A percentile compares a stretch with the other conserved stretches of the same genome.
These are phyloP conservation scores for Pisolithus tinctorius DNA, from an alignment of 768 basidiomycete species.

Conservation along the genomic window DNA sequence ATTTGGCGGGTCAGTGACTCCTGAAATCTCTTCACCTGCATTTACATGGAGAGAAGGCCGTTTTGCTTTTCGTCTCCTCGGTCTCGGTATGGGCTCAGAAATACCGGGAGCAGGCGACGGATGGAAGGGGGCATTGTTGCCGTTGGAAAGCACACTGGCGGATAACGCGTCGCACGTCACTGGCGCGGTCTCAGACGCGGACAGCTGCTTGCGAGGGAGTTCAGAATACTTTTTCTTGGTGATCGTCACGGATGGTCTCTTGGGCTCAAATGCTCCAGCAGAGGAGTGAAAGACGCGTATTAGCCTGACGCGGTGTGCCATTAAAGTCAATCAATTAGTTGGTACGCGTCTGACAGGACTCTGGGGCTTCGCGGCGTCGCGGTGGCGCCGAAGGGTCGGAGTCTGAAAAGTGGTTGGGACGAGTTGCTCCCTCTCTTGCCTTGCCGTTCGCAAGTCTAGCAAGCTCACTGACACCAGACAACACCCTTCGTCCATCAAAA, in stretches of 20 bases:
- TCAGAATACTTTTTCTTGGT: conserved; percentile 52
- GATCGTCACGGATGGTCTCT: conserved; percentile 11
- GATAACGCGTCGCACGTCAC: background rate
- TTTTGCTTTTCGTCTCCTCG: background rate
- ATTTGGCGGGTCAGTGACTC: background rate
- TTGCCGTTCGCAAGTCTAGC: conserved; percentile 25
- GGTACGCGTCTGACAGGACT: conserved; percentile 1
- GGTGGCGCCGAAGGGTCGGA: conserved; percentile 27
- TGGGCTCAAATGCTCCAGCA: background rate
- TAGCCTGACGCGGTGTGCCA: conserved; percentile 1
- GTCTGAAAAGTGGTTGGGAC: conserved; percentile 27
- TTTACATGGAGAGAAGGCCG: too few species aligned
- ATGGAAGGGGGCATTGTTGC: background rate
- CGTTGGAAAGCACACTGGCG: background rate
- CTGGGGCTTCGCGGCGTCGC: conserved; percentile 18
- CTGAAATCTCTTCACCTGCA: too few species aligned
- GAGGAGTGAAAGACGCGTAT: conserved; percentile 5
- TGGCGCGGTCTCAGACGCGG: background rate
- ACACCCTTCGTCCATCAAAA: conserved; percentile 28
- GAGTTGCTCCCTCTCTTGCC: conserved; percentile 24
- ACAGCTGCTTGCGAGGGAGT: conserved; percentile 34
- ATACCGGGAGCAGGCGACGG: background rate
- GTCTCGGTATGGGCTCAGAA: background rate
- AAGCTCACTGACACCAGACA: conserved; percentile 11
- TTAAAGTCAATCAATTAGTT: background rate